These are phyloP conservation scores for Penicillium italicum DNA, from an alignment of 2,329 filamentous ascomycete genomes.

Conservation along the genomic window DNA sequence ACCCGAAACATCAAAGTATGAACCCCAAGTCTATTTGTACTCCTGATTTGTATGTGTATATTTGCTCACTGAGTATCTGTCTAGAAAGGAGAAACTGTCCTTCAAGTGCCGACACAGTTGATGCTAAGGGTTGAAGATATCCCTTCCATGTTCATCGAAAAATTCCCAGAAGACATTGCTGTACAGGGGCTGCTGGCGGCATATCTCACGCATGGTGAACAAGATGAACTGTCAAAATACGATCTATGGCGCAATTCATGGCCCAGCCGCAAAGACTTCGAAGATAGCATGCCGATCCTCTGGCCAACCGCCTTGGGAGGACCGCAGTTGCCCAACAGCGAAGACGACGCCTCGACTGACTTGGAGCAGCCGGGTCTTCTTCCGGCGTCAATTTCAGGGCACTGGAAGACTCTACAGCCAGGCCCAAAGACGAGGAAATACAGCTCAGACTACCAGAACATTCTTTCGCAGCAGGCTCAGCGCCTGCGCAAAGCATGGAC, in stretches of 20 bases:
- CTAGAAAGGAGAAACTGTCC: constrained; percentile 58
- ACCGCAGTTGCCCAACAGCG: constrained; percentile 31
- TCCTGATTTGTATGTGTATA: neutral
- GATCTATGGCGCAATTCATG: constrained; percentile 64
- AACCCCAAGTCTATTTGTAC: neutral
- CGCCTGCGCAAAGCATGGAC: constrained; percentile 54
- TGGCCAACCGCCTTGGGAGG: constrained; percentile 47
- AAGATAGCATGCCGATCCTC: constrained; percentile 54
- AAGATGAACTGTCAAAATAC: constrained; percentile 48
- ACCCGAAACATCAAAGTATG: constrained; percentile 62
- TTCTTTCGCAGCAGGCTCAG: constrained; percentile 50
- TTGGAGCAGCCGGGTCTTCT: constrained; percentile 20
- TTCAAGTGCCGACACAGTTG: constrained; percentile 61
- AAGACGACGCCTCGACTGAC: constrained; percentile 8
- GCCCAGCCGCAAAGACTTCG: constrained; percentile 61
- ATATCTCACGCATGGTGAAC: constrained; percentile 54
- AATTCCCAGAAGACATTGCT: constrained; percentile 54
- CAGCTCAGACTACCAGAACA: constrained; percentile 33
- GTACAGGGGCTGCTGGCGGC: constrained; percentile 72
- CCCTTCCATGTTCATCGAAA: constrained; percentile 50
- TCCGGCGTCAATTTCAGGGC: constrained; percentile 38
- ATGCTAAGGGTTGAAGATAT: constrained; percentile 64
- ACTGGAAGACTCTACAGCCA: constrained; percentile 33
- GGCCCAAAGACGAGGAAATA: constrained; percentile 27
- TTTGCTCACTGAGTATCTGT: neutral